Conservation (phyloP, 2,329 filamentous ascomycete species). For the Zasmidium cellare region DNA sequence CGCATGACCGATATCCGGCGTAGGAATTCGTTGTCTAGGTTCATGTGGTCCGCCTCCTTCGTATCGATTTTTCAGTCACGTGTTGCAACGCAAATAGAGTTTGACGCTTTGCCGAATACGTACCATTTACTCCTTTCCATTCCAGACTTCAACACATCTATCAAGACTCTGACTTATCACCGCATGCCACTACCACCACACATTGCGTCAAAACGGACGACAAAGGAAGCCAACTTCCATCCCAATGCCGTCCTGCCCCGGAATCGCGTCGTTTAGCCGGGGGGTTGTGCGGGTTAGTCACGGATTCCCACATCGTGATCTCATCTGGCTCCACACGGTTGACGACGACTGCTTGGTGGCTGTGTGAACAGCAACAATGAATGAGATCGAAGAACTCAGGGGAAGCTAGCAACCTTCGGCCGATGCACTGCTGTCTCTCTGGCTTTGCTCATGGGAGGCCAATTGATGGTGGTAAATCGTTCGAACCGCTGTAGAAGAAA, state of each 20-base stretch:
- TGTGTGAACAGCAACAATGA: neutral
- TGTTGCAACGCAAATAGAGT: neutral
- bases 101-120: neutral
- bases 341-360: slow-evolving; percentile 9
- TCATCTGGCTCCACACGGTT: slow-evolving; percentile 7
- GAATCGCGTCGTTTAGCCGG: neutral
- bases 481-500: neutral
- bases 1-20: no score
- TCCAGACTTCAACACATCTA: no score
- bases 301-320: slow-evolving; percentile 3
- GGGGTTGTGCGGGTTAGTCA: slow-evolving; percentile 2
- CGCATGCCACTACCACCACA: no score
- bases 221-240: no score
- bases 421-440: neutral
- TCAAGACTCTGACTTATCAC: no score
- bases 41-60: no score
- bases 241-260: neutral
- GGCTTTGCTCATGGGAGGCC: neutral
- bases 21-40: no score
- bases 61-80: neutral
- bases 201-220: no score
- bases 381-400: neutral
- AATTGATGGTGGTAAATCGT: no score
- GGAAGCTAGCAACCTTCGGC: neutral
- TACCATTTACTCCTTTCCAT: neutral